Conservation (phyloP, 495 filamentous ascomycete species). For the Penicillium silybi region DNA sequence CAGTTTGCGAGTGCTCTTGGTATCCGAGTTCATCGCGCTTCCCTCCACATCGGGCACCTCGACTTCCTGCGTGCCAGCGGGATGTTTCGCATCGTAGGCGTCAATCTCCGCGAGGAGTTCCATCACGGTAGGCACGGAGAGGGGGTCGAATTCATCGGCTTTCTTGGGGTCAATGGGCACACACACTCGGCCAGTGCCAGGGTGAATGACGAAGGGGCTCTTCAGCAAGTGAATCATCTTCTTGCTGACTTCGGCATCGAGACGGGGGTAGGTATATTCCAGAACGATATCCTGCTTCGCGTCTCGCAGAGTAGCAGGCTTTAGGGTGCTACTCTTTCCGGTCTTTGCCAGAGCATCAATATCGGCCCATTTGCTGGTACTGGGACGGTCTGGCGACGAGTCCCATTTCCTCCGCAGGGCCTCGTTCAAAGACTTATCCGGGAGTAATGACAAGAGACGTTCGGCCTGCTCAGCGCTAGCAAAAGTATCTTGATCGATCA, state of each 20-base stretch:
- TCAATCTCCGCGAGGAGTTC: constrained; percentile 78
- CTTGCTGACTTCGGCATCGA: constrained; percentile 94
- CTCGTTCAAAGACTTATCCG: constrained; percentile 67
- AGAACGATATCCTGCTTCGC: constrained; percentile 92
- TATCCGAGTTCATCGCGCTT: constrained; percentile 35
- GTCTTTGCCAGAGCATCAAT: constrained; percentile 81
- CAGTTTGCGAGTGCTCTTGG: constrained; percentile 43
- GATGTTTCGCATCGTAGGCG: constrained; percentile 54
- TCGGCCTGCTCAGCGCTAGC: constrained; percentile 59
- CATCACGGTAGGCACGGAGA: constrained; percentile 81
- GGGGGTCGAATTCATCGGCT: constrained; percentile 78
- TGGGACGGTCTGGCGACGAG: constrained; percentile 68
- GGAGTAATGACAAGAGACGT: constrained; percentile 72
- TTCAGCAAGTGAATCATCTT: constrained; percentile 97
- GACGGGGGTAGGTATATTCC: constrained; percentile 96
- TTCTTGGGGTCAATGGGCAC: constrained; percentile 78
- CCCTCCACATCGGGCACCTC: constrained; percentile 38
- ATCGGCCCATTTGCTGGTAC: constrained; percentile 82
- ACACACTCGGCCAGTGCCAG: constrained; percentile 88
- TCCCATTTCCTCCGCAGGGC: constrained; percentile 88
- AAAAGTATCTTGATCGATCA: constrained; percentile 86
- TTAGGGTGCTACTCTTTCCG: constrained; percentile 60
- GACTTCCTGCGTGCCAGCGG: constrained; percentile 22
- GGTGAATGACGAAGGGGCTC: constrained; percentile 92
- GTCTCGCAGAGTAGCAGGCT: constrained; percentile 65